phyloP scores from a whole-genome alignment of 176 grass and related monocot species.

The Secale cereale region DNA sequence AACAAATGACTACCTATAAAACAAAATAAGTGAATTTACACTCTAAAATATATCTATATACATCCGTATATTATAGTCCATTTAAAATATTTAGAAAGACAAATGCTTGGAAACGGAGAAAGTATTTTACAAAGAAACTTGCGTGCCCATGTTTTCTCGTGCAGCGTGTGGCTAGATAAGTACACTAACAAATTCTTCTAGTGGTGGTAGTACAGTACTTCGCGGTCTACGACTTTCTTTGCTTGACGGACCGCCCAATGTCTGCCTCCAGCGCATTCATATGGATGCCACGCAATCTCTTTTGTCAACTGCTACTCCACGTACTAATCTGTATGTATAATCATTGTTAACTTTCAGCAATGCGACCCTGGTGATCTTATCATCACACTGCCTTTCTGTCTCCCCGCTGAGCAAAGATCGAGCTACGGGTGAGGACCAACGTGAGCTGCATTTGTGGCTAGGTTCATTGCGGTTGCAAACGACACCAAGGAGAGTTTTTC shows the following conservation, averaged over 20 bases:
- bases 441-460: conserved; percentile 26
- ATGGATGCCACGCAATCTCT: conserved; percentile 15
- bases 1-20: too few species aligned
- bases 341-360: background rate
- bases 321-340: background rate
- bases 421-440: background rate
- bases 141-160: too few species aligned
- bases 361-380: background rate
- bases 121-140: too few species aligned
- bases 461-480: conserved; percentile 16
- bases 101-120: too few species aligned
- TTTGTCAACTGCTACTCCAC: background rate
- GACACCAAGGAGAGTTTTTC: too few species aligned
- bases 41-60: too few species aligned
- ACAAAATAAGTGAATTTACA: too few species aligned
- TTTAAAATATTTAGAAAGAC: too few species aligned
- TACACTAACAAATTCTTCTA: too few species aligned
- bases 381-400: background rate
- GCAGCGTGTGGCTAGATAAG: too few species aligned
- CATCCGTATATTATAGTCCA: too few species aligned
- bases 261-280: background rate
- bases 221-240: background rate
- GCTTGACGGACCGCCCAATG: background rate
- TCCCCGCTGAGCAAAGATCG: background rate
- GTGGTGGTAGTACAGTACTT: too few species aligned